Conservation (phyloP, 345 rosid species). For the Moricandia arvensis region DNA sequence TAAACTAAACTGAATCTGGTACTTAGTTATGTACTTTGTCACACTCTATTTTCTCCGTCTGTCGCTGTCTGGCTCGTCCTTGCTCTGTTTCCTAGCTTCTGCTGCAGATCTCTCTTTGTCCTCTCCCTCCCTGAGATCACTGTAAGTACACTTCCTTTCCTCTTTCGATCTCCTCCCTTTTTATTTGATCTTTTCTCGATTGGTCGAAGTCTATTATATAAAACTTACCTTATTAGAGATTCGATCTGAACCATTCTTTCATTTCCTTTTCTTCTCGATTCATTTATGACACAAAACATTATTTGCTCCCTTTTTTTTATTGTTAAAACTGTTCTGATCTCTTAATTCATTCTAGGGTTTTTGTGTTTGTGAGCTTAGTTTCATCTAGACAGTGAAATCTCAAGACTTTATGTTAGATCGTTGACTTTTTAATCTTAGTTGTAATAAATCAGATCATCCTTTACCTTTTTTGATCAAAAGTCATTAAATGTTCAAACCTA, state of each 20-base stretch:
- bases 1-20: background rate
- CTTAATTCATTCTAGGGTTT: slow-evolving; percentile 22
- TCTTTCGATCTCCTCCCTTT: slow-evolving; percentile 24
- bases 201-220: background rate
- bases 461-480: background rate
- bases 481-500: background rate
- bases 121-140: slow-evolving; percentile 33
- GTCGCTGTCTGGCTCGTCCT: slow-evolving; percentile 39
- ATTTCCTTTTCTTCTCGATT: slow-evolving; percentile 23
- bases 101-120: slow-evolving; percentile 40
- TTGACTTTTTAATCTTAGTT: slow-evolving; percentile 28
- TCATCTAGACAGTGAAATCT: background rate
- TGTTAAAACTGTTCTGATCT: slow-evolving; percentile 9
- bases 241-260: slow-evolving; percentile 30
- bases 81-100: slow-evolving; percentile 38
- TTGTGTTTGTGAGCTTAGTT: slow-evolving; percentile 19
- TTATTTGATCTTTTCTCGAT: background rate
- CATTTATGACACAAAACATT: background rate
- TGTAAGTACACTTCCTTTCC: slow-evolving; percentile 28
- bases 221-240: slow-evolving; percentile 1
- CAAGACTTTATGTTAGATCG: slow-evolving; percentile 25
- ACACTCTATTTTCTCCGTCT: slow-evolving; percentile 35
- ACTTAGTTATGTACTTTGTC: background rate
- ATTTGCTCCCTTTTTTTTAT: background rate
- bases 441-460: background rate